Conservation (phyloP, 352 stramenopile genomes). For the Globisporangium alternatum region DNA sequence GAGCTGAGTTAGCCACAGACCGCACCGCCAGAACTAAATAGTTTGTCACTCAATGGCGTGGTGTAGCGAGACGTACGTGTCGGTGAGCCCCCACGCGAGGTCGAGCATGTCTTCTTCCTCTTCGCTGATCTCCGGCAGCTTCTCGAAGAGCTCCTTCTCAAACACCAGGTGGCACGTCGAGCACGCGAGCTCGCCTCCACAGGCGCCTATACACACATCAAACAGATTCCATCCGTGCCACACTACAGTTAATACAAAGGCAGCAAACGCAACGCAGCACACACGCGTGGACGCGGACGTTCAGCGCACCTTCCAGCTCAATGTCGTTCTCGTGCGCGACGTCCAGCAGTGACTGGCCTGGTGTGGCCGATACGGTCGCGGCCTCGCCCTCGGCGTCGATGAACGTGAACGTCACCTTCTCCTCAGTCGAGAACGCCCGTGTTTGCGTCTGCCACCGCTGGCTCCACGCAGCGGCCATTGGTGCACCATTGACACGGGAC, state of each 20-base stretch:
- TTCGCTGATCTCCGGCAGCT: conserved; percentile 85
- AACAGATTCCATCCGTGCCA: background rate
- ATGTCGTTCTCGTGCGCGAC: conserved; percentile 93
- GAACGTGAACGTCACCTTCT: conserved; percentile 78
- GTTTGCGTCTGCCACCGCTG: conserved; percentile 10
- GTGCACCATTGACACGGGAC: background rate
- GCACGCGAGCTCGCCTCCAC: conserved; percentile 91
- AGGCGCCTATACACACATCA: conserved; percentile 54
- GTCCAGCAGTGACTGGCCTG: conserved; percentile 85
- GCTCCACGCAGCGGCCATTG: background rate
- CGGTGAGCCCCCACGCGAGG: conserved; percentile 91
- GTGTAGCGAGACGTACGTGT: conserved; percentile 71
- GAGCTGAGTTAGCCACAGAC: background rate
- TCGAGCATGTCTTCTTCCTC: conserved; percentile 97
- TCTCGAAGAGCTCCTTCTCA: conserved; percentile 85
- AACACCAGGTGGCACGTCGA: conserved; percentile 94
- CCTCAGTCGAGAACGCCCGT: conserved; percentile 34
- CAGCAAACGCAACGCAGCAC: background rate
- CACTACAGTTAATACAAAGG: background rate
- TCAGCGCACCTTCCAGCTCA: conserved; percentile 76
- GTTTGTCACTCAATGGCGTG: background rate
- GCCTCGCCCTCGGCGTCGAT: conserved; percentile 74
- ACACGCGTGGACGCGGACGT: too few relatives aligned
- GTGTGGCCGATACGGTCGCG: conserved; percentile 62
- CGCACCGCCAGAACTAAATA: too few relatives aligned